phyloP scores from a whole-genome alignment of 495 filamentous ascomycete genomes.

The Penicillium coffeae region DNA sequence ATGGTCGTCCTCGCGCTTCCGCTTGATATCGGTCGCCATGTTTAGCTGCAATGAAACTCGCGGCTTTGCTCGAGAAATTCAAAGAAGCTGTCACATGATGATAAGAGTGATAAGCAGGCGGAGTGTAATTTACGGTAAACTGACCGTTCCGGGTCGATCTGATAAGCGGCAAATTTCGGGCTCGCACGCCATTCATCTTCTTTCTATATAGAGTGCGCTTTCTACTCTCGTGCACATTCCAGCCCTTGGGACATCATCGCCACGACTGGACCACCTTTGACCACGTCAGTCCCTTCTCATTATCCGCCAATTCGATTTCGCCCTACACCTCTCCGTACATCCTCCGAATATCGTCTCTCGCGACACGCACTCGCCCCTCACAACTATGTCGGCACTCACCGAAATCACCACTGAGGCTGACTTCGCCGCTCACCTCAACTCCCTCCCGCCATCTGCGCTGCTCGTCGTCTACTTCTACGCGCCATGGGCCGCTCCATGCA shows the following conservation, averaged over 20 bases:
- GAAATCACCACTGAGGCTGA: constrained; percentile 66
- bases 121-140: not conserved
- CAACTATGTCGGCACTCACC: constrained; percentile 63
- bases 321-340: constrained; percentile 8
- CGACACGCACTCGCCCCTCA: constrained; percentile 11
- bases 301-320: no score
- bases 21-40: constrained; percentile 29
- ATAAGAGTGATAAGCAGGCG: constrained; percentile 6
- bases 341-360: constrained; percentile 3
- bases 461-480: constrained; percentile 90
- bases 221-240: constrained; percentile 5
- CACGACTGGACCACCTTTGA: no score
- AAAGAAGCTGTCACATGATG: constrained; percentile 13
- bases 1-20: constrained; percentile 26
- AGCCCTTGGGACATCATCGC: no score
- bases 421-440: constrained; percentile 61
- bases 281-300: no score
- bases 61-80: constrained; percentile 2
- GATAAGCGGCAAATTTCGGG: constrained; percentile 31
- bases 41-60: not conserved
- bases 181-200: constrained; percentile 25
- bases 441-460: constrained; percentile 63
- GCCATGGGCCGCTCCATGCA: constrained; percentile 94
- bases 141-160: constrained; percentile 15
- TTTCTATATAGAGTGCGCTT: not conserved